Percentiles rank a stretch among this genome's conserved stretches.
These are phyloP conservation scores for Cladosporium sphaerospermum DNA, from an alignment of 2,329 filamentous ascomycete species.

Conservation along the genomic window DNA sequence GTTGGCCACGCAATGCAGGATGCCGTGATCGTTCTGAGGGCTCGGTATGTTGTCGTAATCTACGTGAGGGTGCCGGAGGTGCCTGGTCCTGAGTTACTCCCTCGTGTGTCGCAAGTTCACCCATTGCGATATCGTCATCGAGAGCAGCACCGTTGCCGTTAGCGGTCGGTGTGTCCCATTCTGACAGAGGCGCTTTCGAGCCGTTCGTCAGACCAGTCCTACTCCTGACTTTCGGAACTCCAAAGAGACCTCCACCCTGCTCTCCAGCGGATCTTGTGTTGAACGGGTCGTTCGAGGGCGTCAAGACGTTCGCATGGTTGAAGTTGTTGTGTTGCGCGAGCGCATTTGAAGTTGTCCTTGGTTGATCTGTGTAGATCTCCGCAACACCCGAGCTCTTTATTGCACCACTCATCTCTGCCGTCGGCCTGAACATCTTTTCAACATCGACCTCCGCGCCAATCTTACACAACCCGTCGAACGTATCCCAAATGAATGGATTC, in stretches of 20 bases:
- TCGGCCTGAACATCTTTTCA: conserved; percentile 78
- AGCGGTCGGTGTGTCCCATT: conserved; percentile 43
- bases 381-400: conserved; percentile 12
- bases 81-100: conserved; percentile 8
- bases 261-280: conserved; percentile 27
- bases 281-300: conserved; percentile 41
- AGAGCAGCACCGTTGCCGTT: conserved; percentile 30
- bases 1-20: conserved; percentile 35
- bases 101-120: conserved; percentile 20
- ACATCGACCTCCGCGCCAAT: conserved; percentile 72
- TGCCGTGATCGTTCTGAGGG: conserved; percentile 24
- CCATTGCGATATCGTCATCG: conserved; percentile 40
- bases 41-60: conserved; percentile 24
- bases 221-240: conserved; percentile 39
- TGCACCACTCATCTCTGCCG: conserved; percentile 52
- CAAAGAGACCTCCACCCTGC: conserved; percentile 30
- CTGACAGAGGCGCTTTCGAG: conserved; percentile 16
- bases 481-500: conserved; percentile 98
- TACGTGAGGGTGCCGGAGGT: conserved; percentile 1
- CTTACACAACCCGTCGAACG: conserved; percentile 82
- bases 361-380: conserved; percentile 28
- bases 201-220: conserved; percentile 29
- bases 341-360: conserved; percentile 18
- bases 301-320: conserved; percentile 21
- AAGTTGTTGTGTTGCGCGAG: conserved; percentile 22